Base-by-base conservation (phyloP, 768 basidiomycete species). In the Collybia mongolica region DNA sequence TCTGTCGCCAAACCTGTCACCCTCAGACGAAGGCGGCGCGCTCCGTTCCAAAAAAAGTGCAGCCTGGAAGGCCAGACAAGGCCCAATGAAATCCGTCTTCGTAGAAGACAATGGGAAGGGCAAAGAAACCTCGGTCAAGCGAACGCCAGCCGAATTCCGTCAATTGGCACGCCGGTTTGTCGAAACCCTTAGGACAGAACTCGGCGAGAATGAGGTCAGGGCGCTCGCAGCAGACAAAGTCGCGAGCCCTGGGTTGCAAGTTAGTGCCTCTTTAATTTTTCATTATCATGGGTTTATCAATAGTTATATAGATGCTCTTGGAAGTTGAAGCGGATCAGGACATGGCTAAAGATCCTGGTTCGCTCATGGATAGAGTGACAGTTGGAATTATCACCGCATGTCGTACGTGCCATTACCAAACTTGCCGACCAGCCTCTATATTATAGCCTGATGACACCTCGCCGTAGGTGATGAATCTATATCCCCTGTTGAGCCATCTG, bases 1-100 rank as follows among this genome's bases (percentile, higher is more conserved):
- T 38, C 73, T 97, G n/a, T 84, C 82, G 12, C 89, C 91, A 0
- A 68, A 73, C 23, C 60, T 81, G 2, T 73, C 78, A 3, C 54
- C 71, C 12, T 67, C 68, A 3, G 74, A 75, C 14, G 58, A 67
- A 19, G 56, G 58, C 14, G 56, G 67, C 12, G 64, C 71, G 24
- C 54, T 91, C 26, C 81, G 94, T n/a, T 93, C 91, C 9, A 96
- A 90, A 65, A 91, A 88, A 67, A 92, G 88, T 53, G 77, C 81
- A 0, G 78, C 83, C 12, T 96, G 87, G 82, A 91, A 94, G 61
- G 81, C 84, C 41, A 83, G 80, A 46, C 90, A 92, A 53, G 91
- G 86, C 1, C 73, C 80, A 9, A 84, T 95, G 79, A 88, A 83
- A 61, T 92, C 90, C 2, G 78, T 96, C 11, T 86, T 96, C 55